A percentile compares a stretch with the other conserved stretches of the same genome.
Conservation (phyloP, 495 filamentous ascomycete species). For the Neurospora cerealis region DNA sequence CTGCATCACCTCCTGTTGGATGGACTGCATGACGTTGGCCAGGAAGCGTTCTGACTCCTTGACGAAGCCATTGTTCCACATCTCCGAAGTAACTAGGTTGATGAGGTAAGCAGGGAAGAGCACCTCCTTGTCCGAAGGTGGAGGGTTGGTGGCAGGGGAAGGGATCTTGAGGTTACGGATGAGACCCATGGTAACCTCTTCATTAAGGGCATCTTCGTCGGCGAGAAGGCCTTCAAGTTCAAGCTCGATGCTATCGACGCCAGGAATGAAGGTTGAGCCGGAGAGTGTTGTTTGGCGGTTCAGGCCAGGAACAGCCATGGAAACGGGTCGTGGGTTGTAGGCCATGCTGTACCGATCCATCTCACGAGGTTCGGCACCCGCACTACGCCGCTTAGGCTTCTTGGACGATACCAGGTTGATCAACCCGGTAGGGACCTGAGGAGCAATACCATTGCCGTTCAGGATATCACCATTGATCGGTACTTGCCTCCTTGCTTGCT, state of each 20-base stretch:
- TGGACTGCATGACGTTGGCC: constrained; percentile 98
- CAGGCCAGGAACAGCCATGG: constrained; percentile 66
- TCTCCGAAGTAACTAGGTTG: constrained; percentile 97
- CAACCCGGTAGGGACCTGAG: constrained; percentile 57
- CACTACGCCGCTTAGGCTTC: constrained; percentile 92
- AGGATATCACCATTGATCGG: constrained; percentile 57
- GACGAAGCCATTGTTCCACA: constrained; percentile 99
- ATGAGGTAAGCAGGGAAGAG: constrained; percentile 98
- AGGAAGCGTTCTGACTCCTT: constrained; percentile 99
- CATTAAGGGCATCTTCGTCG: constrained; percentile 89
- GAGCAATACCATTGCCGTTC: constrained; percentile 47
- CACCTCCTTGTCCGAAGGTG: constrained; percentile 95
- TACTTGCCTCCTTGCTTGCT: constrained; percentile 62
- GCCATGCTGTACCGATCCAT: constrained; percentile 79
- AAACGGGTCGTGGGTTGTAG: constrained; percentile 90
- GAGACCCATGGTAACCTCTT: constrained; percentile 90
- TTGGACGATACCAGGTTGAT: constrained; percentile 97
- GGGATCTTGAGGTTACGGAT: constrained; percentile 96
- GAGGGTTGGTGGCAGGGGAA: constrained; percentile 67
- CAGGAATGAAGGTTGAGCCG: constrained; percentile 59
- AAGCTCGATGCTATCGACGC: constrained; percentile 77
- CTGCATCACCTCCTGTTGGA: constrained; percentile 98
- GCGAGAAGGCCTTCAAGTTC: constrained; percentile 89
- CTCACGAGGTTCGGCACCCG: constrained; percentile 75
- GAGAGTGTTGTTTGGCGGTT: constrained; percentile 58